Conservation (phyloP, 345 rosid species). For the Brassica nigra region DNA sequence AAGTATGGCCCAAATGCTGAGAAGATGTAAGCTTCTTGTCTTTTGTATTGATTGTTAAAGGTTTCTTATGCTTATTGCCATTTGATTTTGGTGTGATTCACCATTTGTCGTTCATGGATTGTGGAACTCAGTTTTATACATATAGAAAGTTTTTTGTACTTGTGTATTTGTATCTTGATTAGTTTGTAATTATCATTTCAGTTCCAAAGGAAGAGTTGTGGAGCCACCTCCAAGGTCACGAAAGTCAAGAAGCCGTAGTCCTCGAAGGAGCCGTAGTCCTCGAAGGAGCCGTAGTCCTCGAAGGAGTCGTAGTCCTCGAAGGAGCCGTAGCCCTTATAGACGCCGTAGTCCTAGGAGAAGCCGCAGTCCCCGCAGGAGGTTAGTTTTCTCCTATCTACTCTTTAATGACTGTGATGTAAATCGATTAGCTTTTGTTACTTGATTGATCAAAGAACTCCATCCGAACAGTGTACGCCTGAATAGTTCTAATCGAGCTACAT, state of each 20-base stretch:
- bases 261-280: conserved; percentile 44
- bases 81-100: not conserved
- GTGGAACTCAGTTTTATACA: not conserved
- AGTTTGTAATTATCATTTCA: conserved; percentile 30
- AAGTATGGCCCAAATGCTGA: conserved; percentile 99
- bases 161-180: conserved; percentile 3
- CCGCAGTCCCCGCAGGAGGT: conserved; percentile 57
- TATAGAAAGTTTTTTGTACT: not conserved
- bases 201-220: conserved; percentile 46
- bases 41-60: not conserved
- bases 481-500: not conserved
- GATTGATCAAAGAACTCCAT: not conserved
- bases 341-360: conserved; percentile 47
- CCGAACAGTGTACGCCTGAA: not conserved
- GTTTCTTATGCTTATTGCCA: not conserved
- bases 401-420: not conserved
- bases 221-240: conserved; percentile 41
- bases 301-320: conserved; percentile 56
- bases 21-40: conserved; percentile 63
- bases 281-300: conserved; percentile 34
- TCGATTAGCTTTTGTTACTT: conserved; percentile 3
- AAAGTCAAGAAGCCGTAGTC: conserved; percentile 57
- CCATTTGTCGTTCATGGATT: not conserved
- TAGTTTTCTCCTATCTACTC: conserved; percentile 11
- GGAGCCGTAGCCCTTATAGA: conserved; percentile 37